Conservation (phyloP, 2,329 filamentous ascomycete species). For the Trichoderma sp. region DNA sequence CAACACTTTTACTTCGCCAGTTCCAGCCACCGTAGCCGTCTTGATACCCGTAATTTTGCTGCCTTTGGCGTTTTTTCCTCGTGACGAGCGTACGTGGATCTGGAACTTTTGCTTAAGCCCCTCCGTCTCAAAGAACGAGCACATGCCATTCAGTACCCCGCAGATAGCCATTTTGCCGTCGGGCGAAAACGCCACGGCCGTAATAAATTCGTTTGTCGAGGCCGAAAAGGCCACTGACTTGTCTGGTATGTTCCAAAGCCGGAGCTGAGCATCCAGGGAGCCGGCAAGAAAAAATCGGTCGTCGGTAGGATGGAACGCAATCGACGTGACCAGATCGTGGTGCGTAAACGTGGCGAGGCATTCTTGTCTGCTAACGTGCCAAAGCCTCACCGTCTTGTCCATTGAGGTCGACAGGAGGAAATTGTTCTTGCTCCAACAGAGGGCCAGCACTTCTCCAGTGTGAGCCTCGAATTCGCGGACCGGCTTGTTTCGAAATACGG, state of each 20-base stretch:
- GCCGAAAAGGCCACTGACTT: constrained; percentile 84
- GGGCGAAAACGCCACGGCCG: constrained; percentile 88
- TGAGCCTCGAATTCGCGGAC: constrained; percentile 80
- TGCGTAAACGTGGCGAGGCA: constrained; percentile 94
- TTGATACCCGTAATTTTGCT: constrained; percentile 97
- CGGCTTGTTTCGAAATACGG: constrained; percentile 81
- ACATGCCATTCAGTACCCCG: constrained; percentile 80
- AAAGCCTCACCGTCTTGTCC: constrained; percentile 94
- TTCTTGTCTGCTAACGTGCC: constrained; percentile 83
- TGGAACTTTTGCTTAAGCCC: constrained; percentile 80
- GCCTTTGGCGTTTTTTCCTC: constrained; percentile 90
- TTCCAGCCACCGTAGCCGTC: constrained; percentile 58
- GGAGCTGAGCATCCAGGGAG: constrained; percentile 81
- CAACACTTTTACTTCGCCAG: constrained; percentile 74
- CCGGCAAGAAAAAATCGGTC: constrained; percentile 96
- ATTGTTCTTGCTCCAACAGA: constrained; percentile 99
- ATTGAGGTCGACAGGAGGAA: constrained; percentile 94
- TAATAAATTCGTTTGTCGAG: constrained; percentile 81
- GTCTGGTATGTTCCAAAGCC: constrained; percentile 96
- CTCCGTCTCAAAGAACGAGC: constrained; percentile 90
- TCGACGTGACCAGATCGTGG: constrained; percentile 90
- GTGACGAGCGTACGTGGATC: constrained; percentile 87
- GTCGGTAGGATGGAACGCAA: constrained; percentile 90
- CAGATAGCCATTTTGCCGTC: constrained; percentile 89
- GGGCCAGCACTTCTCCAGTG: constrained; percentile 78